These are phyloP conservation scores for Paramecium octaurelia DNA, from an alignment of 73 alveolate genomes.

Conservation along the genomic window DNA sequence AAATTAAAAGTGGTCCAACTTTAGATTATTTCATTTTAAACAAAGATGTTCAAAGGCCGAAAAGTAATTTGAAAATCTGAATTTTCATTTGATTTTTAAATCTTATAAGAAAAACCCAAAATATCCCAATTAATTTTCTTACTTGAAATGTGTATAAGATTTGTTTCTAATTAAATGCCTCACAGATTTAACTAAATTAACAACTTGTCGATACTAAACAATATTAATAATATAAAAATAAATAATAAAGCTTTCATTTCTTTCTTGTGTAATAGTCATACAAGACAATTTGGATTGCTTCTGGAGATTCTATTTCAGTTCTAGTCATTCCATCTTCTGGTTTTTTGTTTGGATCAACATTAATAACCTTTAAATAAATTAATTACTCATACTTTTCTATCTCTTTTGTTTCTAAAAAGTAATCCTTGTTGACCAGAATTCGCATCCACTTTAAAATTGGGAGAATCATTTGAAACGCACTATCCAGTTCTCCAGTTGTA, in stretches of 20 bases:
- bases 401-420: conserved; percentile 94
- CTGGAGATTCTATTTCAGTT: conserved; percentile 81
- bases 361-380: conserved; percentile 68
- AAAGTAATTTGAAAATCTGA: not conserved
- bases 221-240: not conserved
- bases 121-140: not conserved
- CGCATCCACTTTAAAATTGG: conserved; percentile 94
- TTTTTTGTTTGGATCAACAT: conserved; percentile 91
- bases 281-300: conserved; percentile 82
- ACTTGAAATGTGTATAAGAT: not conserved
- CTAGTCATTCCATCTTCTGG: conserved; percentile 95
- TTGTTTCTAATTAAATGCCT: too few species aligned
- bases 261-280: conserved; percentile 88
- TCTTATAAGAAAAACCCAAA: not conserved
- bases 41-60: not conserved
- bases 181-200: not conserved
- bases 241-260: conserved; percentile 48
- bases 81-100: not conserved
- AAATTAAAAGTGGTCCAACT: not conserved
- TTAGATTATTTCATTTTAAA: not conserved
- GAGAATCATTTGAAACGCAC: conserved; percentile 90
- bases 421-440: conserved; percentile 81
- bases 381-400: conserved; percentile 66
- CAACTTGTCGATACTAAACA: not conserved
- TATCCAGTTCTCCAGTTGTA: conserved; percentile 96